Conservation (phyloP, 2,329 filamentous ascomycete genomes). For the Dactylellina parvicollis region DNA sequence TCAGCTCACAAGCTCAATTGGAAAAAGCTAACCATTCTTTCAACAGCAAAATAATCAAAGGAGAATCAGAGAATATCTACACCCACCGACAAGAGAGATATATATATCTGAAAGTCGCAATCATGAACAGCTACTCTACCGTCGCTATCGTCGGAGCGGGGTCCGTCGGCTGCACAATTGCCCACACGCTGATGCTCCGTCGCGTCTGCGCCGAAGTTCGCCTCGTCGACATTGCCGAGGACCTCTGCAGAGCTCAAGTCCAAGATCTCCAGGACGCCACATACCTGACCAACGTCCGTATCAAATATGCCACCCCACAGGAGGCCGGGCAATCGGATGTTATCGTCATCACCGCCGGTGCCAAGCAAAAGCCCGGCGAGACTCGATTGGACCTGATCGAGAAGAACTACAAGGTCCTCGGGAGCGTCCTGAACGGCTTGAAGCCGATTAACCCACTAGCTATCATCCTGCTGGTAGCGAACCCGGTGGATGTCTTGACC, state of each 20-base stretch:
- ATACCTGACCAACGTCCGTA: constrained; percentile 59
- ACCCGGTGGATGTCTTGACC: constrained; percentile 60
- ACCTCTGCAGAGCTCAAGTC: constrained; percentile 59
- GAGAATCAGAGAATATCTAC: constrained; percentile 1
- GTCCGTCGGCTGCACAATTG: constrained; percentile 60
- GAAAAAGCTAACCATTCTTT: constrained; percentile 36
- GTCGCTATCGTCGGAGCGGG: constrained; percentile 58
- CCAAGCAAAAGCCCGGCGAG: constrained; percentile 60
- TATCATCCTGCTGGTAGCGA: constrained; percentile 60
- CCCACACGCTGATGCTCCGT: constrained; percentile 59
- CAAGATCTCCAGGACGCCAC: constrained; percentile 60
- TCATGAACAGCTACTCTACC: constrained; percentile 36
- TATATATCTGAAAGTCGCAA: constrained; percentile 3
- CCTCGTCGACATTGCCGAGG: constrained; percentile 59
- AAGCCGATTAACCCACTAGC: constrained; percentile 58
- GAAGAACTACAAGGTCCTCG: constrained; percentile 59
- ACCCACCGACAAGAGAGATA: constrained; percentile 4
- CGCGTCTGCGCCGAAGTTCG: constrained; percentile 59
- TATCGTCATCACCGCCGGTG: constrained; percentile 60
- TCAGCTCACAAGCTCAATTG: constrained; percentile 24
- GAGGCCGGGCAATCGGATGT: constrained; percentile 59
- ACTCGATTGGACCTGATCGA: constrained; percentile 59
- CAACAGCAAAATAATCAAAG: constrained; percentile 2
- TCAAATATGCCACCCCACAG: constrained; percentile 58
- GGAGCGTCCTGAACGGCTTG: constrained; percentile 58